Conservation (phyloP, 164 flowering plant genomes). For the Vitis cinerea region DNA sequence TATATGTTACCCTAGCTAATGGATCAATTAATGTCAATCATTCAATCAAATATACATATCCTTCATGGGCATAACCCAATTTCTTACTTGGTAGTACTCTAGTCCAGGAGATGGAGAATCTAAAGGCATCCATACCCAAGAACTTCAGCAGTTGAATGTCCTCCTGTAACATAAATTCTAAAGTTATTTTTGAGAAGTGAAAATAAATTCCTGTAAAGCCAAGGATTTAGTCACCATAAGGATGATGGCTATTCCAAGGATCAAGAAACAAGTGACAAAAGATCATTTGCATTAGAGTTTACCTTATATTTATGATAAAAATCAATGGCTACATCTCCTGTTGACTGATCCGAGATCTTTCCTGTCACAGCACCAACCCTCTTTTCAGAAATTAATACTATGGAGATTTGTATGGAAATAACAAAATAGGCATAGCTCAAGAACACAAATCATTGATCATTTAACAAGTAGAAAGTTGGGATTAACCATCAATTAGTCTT, state of each 20-base stretch:
- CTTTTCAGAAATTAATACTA: too few relatives aligned
- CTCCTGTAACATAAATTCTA: slow-evolving; percentile 15
- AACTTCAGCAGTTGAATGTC: slow-evolving; percentile 29
- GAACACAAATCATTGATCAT: too few relatives aligned
- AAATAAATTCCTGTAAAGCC: not conserved
- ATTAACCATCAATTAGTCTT: too few relatives aligned
- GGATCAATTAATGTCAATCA: too few relatives aligned
- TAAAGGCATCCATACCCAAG: slow-evolving; percentile 27
- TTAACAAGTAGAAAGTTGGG: too few relatives aligned
- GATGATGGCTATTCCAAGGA: too few relatives aligned
- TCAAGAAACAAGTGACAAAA: too few relatives aligned
- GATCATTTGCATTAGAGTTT: not conserved
- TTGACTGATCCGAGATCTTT: slow-evolving; percentile 22
- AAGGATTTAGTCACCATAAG: not conserved
- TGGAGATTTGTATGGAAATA: too few relatives aligned
- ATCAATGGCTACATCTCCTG: slow-evolving; percentile 25
- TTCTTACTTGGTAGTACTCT: slow-evolving; percentile 35
- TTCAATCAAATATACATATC: not conserved
- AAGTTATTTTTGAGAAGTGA: not conserved
- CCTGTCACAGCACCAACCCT: slow-evolving; percentile 10
- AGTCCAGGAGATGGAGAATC: slow-evolving; percentile 44
- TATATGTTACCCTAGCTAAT: too few relatives aligned
- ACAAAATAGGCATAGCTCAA: too few relatives aligned
- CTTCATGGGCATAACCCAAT: not conserved
- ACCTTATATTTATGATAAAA: slow-evolving; percentile 37